Conservation (phyloP, 2,329 filamentous ascomycete genomes). For the Alternaria rosae region DNA sequence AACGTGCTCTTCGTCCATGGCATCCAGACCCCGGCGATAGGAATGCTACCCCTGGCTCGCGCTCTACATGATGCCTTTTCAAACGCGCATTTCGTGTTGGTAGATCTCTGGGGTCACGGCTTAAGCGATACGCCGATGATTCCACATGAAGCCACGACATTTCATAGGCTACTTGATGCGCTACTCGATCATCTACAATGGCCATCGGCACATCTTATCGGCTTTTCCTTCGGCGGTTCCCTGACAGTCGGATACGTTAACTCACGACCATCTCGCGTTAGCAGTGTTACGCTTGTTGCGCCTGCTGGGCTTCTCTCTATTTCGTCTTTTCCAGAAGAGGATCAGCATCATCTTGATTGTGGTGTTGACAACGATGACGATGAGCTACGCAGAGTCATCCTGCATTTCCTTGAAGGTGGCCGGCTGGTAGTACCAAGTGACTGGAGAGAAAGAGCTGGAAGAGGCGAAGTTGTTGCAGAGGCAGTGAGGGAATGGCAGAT, state of each 20-base stretch:
- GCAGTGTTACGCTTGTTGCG: conserved; percentile 54
- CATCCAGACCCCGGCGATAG: conserved; percentile 60
- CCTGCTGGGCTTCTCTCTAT: conserved; percentile 55
- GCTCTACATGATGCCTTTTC: conserved; percentile 49
- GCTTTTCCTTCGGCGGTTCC: conserved; percentile 60
- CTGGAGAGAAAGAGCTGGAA: conserved; percentile 54
- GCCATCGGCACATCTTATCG: conserved; percentile 56
- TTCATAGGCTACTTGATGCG: conserved; percentile 53
- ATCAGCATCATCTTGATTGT: conserved; percentile 26
- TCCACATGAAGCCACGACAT: conserved; percentile 53
- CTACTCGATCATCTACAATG: conserved; percentile 54
- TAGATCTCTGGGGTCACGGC: conserved; percentile 64
- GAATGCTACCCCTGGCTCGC: conserved; percentile 54
- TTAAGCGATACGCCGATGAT: conserved; percentile 58
- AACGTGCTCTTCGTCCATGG: conserved; percentile 59
- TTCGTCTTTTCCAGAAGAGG: conserved; percentile 32
- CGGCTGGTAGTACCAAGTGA: conserved; percentile 52
- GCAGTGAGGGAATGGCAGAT: conserved; percentile 60
- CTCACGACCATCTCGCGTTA: conserved; percentile 36
- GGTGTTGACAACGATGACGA: conserved; percentile 46
- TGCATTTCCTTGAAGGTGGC: conserved; percentile 56
- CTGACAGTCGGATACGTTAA: conserved; percentile 52
- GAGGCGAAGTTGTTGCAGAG: conserved; percentile 57
- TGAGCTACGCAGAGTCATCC: conserved; percentile 46
- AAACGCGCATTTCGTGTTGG: conserved; percentile 50